Conservation (phyloP, 208 protist genomes). For the Leishmania gerbilli region DNA sequence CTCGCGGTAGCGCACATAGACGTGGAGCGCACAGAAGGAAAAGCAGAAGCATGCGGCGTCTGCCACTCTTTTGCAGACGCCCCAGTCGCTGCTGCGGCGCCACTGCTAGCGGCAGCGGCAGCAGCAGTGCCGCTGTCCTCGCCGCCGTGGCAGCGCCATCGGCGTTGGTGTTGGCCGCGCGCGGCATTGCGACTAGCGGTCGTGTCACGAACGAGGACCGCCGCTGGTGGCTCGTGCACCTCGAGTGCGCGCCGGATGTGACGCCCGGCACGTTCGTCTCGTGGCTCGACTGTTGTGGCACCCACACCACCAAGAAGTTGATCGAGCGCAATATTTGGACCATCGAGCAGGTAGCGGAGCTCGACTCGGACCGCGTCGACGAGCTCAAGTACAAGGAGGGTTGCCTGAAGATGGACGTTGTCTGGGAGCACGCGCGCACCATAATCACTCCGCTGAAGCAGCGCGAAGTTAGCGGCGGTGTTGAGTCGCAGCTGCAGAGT, state of each 20-base stretch:
- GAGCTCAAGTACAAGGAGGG: constrained; percentile 90
- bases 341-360: constrained; percentile 83
- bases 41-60: constrained; percentile 1
- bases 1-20: background rate
- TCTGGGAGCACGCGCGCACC: constrained; percentile 89
- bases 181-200: constrained; percentile 56
- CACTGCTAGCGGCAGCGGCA: background rate
- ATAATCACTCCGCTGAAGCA: constrained; percentile 77
- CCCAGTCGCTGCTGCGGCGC: background rate
- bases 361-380: constrained; percentile 86
- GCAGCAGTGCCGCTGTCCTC: background rate
- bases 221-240: constrained; percentile 88
- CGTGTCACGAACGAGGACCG: constrained; percentile 88
- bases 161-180: constrained; percentile 1
- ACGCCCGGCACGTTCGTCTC: constrained; percentile 83
- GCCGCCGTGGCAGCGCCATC: background rate
- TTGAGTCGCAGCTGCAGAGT: constrained; percentile 82
- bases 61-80: background rate
- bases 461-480: constrained; percentile 64
- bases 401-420: constrained; percentile 88
- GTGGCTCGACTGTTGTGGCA: constrained; percentile 89
- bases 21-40: background rate
- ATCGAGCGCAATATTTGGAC: constrained; percentile 92
- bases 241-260: constrained; percentile 86
- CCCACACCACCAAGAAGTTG: constrained; percentile 91